Conservation (phyloP, 1,284 basidiomycete genomes). For the Fomitopsis betulina region DNA sequence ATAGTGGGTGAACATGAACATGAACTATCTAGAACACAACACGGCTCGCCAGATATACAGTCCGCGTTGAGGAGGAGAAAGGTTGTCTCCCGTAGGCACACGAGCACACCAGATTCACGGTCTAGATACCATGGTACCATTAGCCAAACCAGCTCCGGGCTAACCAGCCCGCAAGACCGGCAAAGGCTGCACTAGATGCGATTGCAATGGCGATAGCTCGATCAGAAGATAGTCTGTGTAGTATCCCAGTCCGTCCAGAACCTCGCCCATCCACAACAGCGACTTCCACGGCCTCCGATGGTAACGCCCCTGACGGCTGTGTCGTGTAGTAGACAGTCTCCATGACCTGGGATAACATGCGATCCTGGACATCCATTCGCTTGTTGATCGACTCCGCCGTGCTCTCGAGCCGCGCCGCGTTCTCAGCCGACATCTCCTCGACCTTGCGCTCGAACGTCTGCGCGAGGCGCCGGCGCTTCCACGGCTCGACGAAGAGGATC, state of each 20-base stretch:
- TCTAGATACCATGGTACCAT: background rate
- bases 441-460: constrained; percentile 86
- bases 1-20: no score
- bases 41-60: no score
- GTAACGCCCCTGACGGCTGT: constrained; percentile 8
- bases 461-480: constrained; percentile 82
- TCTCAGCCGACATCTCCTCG: constrained; percentile 61
- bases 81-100: no score
- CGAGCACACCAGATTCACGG: background rate
- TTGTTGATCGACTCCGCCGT: constrained; percentile 41
- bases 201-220: constrained; percentile 14
- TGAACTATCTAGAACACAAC: no score
- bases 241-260: constrained; percentile 5
- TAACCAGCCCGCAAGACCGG: constrained; percentile 23
- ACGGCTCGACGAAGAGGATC: constrained; percentile 88
- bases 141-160: constrained; percentile 22
- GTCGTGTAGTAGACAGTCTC: constrained; percentile 20
- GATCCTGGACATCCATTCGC: constrained; percentile 50
- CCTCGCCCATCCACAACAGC: constrained; percentile 5
- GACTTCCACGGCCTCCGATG: constrained; percentile 11
- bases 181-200: constrained; percentile 16
- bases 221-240: constrained; percentile 11
- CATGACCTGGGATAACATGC: constrained; percentile 28
- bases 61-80: no score
- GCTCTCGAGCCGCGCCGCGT: constrained; percentile 19